Conservation (phyloP, 495 filamentous ascomycete species). For the Tuber melanosporum region DNA sequence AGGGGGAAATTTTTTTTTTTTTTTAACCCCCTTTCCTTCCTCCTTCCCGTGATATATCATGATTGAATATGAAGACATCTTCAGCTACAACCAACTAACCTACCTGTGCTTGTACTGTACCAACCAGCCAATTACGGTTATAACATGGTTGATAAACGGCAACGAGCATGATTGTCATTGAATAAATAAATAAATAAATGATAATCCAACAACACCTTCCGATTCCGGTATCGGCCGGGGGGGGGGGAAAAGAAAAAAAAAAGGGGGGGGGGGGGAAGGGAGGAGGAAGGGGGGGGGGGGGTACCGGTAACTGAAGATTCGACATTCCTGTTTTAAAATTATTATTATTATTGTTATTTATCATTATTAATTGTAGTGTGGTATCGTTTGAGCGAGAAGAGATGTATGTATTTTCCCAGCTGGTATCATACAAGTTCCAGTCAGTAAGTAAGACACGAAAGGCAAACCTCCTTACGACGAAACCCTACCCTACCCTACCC, state of each 20-base stretch:
- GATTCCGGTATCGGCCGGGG: not conserved
- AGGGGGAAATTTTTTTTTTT: too few species aligned
- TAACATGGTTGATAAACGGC: not conserved
- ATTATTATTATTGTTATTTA: too few species aligned
- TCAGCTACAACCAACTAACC: not conserved
- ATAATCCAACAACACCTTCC: not conserved
- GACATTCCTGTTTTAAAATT: not conserved
- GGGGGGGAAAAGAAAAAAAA: too few species aligned
- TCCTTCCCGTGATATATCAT: not conserved
- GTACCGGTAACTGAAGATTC: not conserved
- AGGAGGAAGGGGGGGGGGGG: too few species aligned
- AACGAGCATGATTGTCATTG: not conserved
- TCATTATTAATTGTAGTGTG: not conserved
- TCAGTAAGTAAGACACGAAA: too few species aligned
- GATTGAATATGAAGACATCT: not conserved
- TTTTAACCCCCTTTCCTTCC: too few species aligned
- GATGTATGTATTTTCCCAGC: too few species aligned
- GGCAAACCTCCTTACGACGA: not conserved
- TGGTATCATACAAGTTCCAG: too few species aligned
- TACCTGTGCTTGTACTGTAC: not conserved
- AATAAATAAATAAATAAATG: too few species aligned
- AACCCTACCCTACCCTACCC: too few species aligned
- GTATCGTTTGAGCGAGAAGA: too few species aligned
- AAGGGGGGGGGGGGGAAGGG: too few species aligned
- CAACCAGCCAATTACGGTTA: not conserved